A percentile compares a stretch with the other conserved stretches of the same genome.
Evolutionary conservation across 352 stramenopile genomes (phyloP).

Genomic region (Phytophthora citrophthora): DNA sequence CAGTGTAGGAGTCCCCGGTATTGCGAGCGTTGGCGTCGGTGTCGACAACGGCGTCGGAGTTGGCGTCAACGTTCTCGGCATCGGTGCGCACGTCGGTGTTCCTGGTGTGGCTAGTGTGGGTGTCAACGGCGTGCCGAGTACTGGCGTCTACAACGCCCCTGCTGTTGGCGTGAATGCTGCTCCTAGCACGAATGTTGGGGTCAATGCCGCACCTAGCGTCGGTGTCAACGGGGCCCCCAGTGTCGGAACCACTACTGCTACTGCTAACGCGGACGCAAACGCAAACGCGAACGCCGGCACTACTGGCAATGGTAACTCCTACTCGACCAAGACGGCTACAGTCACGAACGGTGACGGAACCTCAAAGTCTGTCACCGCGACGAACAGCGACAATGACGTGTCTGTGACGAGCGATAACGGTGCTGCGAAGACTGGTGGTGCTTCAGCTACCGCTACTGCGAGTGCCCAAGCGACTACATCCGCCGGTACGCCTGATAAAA

Average conservation of each 20-base stretch:
- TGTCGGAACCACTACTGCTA: background rate
- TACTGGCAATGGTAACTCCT: background rate
- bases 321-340: slow-evolving; percentile 7
- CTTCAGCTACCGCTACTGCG: slow-evolving; percentile 4
- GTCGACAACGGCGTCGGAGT: background rate
- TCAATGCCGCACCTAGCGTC: slow-evolving; percentile 2
- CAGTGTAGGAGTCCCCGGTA: slow-evolving; percentile 2
- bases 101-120: background rate
- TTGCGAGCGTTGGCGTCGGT: slow-evolving; percentile 2
- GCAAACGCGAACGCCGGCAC: background rate
- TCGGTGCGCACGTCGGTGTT: background rate
- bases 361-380: background rate
- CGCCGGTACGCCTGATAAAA: background rate
- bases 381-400: background rate
- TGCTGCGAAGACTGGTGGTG: background rate
- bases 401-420: background rate
- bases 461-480: background rate
- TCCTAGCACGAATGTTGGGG: background rate
- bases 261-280: background rate
- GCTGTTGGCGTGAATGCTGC: background rate
- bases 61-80: background rate
- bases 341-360: slow-evolving; percentile 1
- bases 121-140: background rate
- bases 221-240: background rate
- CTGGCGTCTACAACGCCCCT: background rate